phyloP scores from a whole-genome alignment of 148 eudicot genomes.

The Rhododendron molle region DNA sequence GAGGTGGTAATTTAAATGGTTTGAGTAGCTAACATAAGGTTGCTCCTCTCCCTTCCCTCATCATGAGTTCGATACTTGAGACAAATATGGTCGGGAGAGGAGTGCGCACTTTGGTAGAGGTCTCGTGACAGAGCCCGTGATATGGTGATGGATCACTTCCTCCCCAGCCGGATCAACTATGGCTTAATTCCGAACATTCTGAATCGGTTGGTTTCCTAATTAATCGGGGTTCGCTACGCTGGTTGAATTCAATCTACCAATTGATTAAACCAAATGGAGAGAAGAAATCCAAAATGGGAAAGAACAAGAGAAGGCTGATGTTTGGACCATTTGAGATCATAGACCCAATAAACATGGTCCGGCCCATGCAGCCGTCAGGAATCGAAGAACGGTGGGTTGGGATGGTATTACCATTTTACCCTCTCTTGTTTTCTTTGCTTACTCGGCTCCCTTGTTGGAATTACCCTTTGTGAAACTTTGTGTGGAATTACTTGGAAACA shows the following conservation, averaged over 20 bases:
- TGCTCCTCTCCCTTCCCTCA: neutral
- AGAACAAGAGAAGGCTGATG: constrained; percentile 10
- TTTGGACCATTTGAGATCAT: neutral
- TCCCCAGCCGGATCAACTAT: no score
- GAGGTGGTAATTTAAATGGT: no score
- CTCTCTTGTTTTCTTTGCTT: neutral
- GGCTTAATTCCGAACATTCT: no score
- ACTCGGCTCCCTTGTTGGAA: no score
- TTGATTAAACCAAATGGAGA: no score
- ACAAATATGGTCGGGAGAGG: no score
- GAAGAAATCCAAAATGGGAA: neutral
- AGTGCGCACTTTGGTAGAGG: neutral
- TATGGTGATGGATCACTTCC: no score
- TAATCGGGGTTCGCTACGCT: no score
- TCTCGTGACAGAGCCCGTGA: no score
- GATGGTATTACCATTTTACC: neutral
- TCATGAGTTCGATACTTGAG: neutral
- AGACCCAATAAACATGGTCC: constrained; percentile 3
- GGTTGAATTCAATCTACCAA: no score
- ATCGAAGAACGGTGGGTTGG: neutral
- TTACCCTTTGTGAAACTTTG: no score
- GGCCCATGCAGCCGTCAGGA: neutral
- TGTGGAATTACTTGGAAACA: neutral
- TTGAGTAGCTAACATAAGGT: neutral
- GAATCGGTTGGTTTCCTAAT: no score